Percentiles rank a stretch among this genome's conserved stretches.
These are phyloP conservation scores for Astrocystis sublimbata DNA, from an alignment of 495 filamentous ascomycete genomes.

Conservation along the genomic window DNA sequence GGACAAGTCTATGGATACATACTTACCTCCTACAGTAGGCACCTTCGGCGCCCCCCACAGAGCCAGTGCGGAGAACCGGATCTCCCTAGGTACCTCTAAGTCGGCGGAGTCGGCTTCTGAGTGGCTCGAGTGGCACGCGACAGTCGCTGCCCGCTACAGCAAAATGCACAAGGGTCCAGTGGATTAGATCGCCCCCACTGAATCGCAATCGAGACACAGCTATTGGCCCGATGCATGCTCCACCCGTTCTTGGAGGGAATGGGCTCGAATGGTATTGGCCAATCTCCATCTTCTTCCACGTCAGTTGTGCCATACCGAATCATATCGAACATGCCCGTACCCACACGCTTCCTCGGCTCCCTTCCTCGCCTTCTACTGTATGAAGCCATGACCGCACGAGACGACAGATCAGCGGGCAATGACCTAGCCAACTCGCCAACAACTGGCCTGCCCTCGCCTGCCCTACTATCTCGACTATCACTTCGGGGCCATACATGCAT, in stretches of 20 bases:
- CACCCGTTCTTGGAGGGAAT: background rate
- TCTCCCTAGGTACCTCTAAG: background rate
- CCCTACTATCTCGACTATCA: too few relatives aligned
- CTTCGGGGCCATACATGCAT: too few relatives aligned
- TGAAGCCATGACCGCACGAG: too few relatives aligned
- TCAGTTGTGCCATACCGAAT: background rate
- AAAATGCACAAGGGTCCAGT: too few relatives aligned
- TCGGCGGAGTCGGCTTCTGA: too few relatives aligned
- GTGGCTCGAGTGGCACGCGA: conserved; percentile 4
- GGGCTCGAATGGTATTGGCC: background rate
- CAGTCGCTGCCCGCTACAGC: conserved; percentile 20
- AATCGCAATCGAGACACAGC: background rate
- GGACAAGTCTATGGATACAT: too few relatives aligned
- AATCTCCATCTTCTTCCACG: background rate
- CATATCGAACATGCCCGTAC: too few relatives aligned
- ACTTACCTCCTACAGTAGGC: too few relatives aligned
- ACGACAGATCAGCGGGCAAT: too few relatives aligned
- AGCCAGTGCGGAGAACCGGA: conserved; percentile 9
- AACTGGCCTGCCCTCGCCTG: too few relatives aligned
- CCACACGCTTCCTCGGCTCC: background rate
- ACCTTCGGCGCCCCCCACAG: background rate
- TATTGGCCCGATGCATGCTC: conserved; percentile 4
- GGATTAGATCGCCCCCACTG: conserved; percentile 16
- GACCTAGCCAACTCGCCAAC: too few relatives aligned
- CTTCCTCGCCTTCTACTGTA: background rate